A percentile compares a stretch with the other conserved stretches of the same genome.
These are phyloP conservation scores for Ambispora gerdemannii DNA, from an alignment of 192 early-diverging fungal genomes.

Conservation along the genomic window DNA sequence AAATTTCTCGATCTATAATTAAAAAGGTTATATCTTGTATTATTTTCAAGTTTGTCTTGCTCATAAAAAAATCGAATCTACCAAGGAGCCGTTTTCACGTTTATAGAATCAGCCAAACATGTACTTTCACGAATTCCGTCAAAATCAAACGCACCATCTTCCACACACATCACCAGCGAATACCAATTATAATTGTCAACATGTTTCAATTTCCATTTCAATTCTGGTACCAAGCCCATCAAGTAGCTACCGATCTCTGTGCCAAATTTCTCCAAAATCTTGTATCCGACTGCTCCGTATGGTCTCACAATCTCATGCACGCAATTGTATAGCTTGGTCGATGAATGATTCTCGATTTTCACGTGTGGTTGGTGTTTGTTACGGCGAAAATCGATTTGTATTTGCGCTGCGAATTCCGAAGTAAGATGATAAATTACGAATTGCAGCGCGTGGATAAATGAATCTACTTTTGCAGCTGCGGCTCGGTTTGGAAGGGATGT, in stretches of 20 bases:
- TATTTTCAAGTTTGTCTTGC: too few relatives aligned
- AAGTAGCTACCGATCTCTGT: slow-evolving; percentile 4
- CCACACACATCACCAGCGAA: too few relatives aligned
- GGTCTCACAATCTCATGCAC: neutral
- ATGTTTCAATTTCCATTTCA: slow-evolving; percentile 3
- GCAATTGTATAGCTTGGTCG: neutral
- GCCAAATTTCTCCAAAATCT: neutral
- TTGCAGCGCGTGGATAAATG: neutral
- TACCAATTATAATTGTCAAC: slow-evolving; percentile 24
- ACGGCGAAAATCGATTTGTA: slow-evolving; percentile 5
- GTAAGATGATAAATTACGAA: neutral
- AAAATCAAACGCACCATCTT: too few relatives aligned
- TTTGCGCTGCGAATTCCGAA: neutral
- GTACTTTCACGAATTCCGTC: too few relatives aligned
- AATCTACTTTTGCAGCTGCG: neutral
- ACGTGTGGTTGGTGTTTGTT: slow-evolving; percentile 10
- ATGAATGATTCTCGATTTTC: neutral
- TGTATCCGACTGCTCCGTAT: neutral
- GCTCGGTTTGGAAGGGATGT: slow-evolving; percentile 1
- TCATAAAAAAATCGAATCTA: too few relatives aligned
- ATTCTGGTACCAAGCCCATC: neutral
- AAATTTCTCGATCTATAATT: too few relatives aligned
- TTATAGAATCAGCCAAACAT: too few relatives aligned
- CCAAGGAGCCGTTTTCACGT: too few relatives aligned
- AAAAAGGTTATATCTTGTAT: too few relatives aligned